phyloP scores from a whole-genome alignment of 2,329 filamentous ascomycete genomes.

The Paraphaeosphaeria sporulosa region DNA sequence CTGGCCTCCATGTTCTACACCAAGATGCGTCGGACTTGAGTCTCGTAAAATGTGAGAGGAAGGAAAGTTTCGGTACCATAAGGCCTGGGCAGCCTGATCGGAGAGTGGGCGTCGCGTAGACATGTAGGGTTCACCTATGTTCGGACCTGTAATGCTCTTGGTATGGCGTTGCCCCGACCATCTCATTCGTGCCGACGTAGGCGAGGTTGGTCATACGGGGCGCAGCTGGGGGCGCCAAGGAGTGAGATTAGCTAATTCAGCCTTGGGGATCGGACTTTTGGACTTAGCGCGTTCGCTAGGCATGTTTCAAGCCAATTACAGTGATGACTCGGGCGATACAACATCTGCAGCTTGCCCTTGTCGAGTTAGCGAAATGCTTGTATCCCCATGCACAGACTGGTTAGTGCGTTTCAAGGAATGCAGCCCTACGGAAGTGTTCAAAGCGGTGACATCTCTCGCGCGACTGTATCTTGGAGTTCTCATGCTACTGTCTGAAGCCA shows the following conservation, averaged over 20 bases:
- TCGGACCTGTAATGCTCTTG: not conserved
- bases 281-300: not conserved
- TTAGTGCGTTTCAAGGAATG: not conserved
- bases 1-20: not conserved
- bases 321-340: not conserved
- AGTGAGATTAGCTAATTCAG: not conserved
- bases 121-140: not conserved
- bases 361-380: not conserved
- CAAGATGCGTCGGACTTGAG: not conserved
- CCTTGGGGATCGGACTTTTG: not conserved
- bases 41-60: not conserved
- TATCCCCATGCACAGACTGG: not conserved
- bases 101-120: not conserved
- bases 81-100: not conserved
- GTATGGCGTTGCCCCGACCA: not conserved
- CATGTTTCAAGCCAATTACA: not conserved
- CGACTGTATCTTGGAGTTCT: not conserved
- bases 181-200: not conserved
- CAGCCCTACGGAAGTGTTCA: not conserved
- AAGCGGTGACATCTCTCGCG: not conserved
- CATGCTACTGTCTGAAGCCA: not conserved
- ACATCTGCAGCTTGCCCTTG: not conserved
- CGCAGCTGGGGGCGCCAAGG: not conserved
- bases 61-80: not conserved
- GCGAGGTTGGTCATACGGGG: not conserved